Conservation (phyloP, 805 yeast species). For the Hanseniaspora pseudoguilliermondii region DNA sequence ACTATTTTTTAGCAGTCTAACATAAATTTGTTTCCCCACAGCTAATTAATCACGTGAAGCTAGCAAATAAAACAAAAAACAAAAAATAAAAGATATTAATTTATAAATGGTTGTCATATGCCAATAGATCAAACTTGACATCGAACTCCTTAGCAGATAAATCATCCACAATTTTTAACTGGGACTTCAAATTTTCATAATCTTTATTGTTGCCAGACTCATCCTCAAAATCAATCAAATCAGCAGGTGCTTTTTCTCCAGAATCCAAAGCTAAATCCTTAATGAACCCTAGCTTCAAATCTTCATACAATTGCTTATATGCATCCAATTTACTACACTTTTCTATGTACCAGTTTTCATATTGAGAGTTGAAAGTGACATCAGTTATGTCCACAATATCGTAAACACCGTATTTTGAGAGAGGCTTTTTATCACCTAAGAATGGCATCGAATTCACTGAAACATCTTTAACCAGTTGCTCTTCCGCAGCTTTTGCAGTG, state of each 20-base stretch:
- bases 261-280: not conserved
- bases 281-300: not conserved
- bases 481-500: not conserved
- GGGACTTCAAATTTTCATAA: not conserved
- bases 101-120: not conserved
- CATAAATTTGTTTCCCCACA: too few species aligned
- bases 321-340: not conserved
- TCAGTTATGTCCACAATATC: constrained; percentile 1
- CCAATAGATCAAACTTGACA: not conserved
- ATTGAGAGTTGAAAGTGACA: not conserved
- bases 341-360: constrained; percentile 6
- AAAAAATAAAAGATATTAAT: too few species aligned
- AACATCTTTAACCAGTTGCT: not conserved
- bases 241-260: not conserved
- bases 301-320: not conserved
- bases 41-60: too few species aligned
- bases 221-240: constrained; percentile 2
- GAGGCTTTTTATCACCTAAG: not conserved
- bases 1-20: too few species aligned
- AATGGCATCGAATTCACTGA: not conserved
- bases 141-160: not conserved
- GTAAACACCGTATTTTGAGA: not conserved
- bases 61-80: not conserved
- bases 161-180: not conserved
- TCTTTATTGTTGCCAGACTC: not conserved